These are phyloP conservation scores for Sarocladium oryzae DNA, from an alignment of 2,329 filamentous ascomycete genomes.

Conservation along the genomic window DNA sequence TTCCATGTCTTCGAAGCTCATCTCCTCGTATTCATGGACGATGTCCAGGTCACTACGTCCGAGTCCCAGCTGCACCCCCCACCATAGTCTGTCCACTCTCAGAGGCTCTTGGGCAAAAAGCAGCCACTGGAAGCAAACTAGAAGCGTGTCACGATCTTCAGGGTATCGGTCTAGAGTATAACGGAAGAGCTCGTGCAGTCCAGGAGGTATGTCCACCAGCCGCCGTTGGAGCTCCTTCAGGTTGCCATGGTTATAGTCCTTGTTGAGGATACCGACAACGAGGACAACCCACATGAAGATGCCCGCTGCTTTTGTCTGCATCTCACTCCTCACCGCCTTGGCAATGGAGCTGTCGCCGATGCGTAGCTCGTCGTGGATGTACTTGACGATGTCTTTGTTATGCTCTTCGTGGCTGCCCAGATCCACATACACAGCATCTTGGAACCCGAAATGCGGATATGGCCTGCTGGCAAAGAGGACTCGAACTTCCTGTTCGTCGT, in stretches of 20 bases:
- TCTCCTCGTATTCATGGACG: not conserved
- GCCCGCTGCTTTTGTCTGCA: slow-evolving; percentile 12
- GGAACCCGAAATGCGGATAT: not conserved
- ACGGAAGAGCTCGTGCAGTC: not conserved
- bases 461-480: not conserved
- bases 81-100: not conserved
- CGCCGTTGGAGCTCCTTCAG: slow-evolving; percentile 15
- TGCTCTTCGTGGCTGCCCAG: not conserved
- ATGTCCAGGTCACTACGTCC: not conserved
- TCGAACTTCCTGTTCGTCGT: not conserved
- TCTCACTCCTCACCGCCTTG: not conserved
- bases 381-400: not conserved
- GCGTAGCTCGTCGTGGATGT: not conserved
- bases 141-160: not conserved
- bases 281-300: slow-evolving; percentile 32
- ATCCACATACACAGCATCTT: not conserved
- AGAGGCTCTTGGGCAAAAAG: not conserved
- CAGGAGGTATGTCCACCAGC: slow-evolving; percentile 26
- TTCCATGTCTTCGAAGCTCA: not conserved
- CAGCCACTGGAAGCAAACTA: not conserved
- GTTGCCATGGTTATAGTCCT: slow-evolving; percentile 14
- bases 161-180: not conserved
- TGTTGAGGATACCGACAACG: slow-evolving; percentile 33
- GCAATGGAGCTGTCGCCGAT: slow-evolving; percentile 6
- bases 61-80: not conserved